Evolutionary conservation across 169 alveolate species (phyloP), one percentile per base, ranked within the genome.

Genomic region (Theileria parva): DNA sequence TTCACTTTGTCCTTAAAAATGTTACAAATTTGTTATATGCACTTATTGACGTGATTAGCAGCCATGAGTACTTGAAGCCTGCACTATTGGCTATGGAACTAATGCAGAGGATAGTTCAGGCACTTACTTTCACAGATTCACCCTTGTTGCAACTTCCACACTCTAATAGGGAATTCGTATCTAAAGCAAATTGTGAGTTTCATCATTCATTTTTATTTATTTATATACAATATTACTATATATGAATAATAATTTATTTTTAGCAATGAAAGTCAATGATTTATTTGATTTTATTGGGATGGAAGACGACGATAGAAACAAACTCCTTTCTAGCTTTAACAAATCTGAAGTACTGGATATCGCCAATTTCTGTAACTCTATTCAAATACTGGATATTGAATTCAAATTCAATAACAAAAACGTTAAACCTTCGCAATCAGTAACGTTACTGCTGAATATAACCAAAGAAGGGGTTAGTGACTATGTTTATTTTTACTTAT

Each of bases 61-160:
- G 98, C 68, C 93, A 96, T 89, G 97, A 97, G 55, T 96, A 97
- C 96, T 94, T 97, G 80, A 91, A 91, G 44, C 97, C 99, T 39
- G 97, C 99, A 32, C 77, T 99, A 28, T 89, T 93, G 63, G 96
- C 98, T n/a, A 98, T 98, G 99, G 99, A 96, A 69, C 88, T 98
- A 23, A 92, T 97, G 77, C 98, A 99, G 86, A 96, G 97, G 97
- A 79, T 97, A 28, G 97, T 97, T 34, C 99, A 99, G 94, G 99
- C 99, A 53, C 70, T 98, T 69, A 91, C 95, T 88, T 92, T 93
- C 51, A 91, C 92, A 0, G 92, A 95, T 37, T 88, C 97, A 21
- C 96, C 97, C 19, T 89, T 98, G 71, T 72, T 86, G 87, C 97
- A 98, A 86, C 93, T 98, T 64, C 99, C 99, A 12, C 92, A 94